Percentiles rank a stretch among this genome's conserved stretches.
phyloP scores from a whole-genome alignment of 768 basidiomycete species.

The Suillus discolor region DNA sequence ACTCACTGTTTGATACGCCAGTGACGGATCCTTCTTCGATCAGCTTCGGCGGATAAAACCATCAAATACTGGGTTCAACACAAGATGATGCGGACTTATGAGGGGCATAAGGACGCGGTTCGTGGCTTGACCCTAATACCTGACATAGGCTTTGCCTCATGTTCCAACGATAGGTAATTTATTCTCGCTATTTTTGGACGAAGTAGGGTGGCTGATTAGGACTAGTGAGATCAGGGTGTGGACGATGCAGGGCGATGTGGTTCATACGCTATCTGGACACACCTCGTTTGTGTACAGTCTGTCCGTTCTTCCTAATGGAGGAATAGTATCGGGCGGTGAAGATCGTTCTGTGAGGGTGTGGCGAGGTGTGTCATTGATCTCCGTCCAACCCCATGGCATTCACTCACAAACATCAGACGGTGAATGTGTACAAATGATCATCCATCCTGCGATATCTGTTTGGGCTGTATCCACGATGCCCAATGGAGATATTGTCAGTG shows the following conservation, averaged over 20 bases:
- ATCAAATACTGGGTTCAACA: slow-evolving; percentile 88
- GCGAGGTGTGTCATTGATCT: slow-evolving; percentile 58
- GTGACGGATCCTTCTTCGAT: slow-evolving; percentile 15
- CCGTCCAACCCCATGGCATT: slow-evolving; percentile 1
- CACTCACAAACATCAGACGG: slow-evolving; percentile 56
- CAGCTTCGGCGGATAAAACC: slow-evolving; percentile 93
- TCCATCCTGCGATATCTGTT: slow-evolving; percentile 96
- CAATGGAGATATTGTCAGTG: slow-evolving; percentile 91
- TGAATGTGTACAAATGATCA: slow-evolving; percentile 84
- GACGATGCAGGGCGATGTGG: slow-evolving; percentile 78
- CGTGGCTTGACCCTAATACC: slow-evolving; percentile 79
- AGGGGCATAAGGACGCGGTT: slow-evolving; percentile 91
- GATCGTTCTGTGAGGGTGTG: slow-evolving; percentile 92
- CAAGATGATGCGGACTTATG: slow-evolving; percentile 73
- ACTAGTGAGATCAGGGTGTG: slow-evolving; percentile 89
- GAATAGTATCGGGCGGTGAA: slow-evolving; percentile 90
- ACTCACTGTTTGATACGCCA: not conserved
- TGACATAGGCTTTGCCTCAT: slow-evolving; percentile 92
- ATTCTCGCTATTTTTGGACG: not conserved
- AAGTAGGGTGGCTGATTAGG: slow-evolving; percentile 8
- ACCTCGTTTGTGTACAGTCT: slow-evolving; percentile 97
- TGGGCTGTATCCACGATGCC: slow-evolving; percentile 91
- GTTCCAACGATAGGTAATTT: slow-evolving; percentile 87
- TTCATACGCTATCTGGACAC: slow-evolving; percentile 87
- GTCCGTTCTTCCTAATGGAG: slow-evolving; percentile 77